Evolutionary conservation across 2,329 filamentous ascomycete species (phyloP).

Genomic region (Monosporascus ibericus): DNA sequence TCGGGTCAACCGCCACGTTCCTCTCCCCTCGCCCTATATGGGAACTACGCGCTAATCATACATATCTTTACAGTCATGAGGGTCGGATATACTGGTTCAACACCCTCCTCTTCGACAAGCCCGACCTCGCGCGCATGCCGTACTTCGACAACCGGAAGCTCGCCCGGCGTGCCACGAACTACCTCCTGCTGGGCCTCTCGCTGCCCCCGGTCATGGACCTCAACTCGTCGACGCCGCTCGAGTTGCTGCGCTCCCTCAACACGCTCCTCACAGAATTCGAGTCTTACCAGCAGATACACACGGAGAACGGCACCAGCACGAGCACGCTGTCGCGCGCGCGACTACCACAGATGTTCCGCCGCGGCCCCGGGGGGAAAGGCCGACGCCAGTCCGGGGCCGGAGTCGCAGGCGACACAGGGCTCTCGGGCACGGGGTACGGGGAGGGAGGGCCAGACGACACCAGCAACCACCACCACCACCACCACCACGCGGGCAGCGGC

Average conservation of each 20-base stretch:
- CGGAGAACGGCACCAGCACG: constrained; percentile 64
- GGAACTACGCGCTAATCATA: too few relatives aligned
- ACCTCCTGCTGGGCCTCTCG: constrained; percentile 85
- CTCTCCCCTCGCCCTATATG: too few relatives aligned
- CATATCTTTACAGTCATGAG: constrained; percentile 62
- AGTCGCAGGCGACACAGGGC: constrained; percentile 8
- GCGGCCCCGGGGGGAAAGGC: constrained; percentile 54
- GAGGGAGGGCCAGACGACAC: constrained; percentile 6
- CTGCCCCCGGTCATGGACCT: constrained; percentile 86
- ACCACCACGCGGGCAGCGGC: not conserved
- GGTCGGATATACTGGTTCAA: constrained; percentile 98
- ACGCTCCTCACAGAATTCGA: constrained; percentile 87
- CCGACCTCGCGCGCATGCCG: constrained; percentile 73
- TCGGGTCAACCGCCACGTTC: too few relatives aligned
- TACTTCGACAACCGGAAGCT: constrained; percentile 82
- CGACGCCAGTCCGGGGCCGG: constrained; percentile 46
- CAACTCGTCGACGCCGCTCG: constrained; percentile 69
- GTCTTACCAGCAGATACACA: constrained; percentile 81
- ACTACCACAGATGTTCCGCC: constrained; percentile 78
- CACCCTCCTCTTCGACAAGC: constrained; percentile 82
- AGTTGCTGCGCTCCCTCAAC: constrained; percentile 84
- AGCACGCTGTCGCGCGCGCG: constrained; percentile 70
- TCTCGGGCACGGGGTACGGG: constrained; percentile 19
- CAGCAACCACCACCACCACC: too few relatives aligned
- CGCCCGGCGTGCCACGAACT: constrained; percentile 85